These are phyloP conservation scores for Dryas alaskensis DNA, from an alignment of 306 rosid species.

Conservation along the genomic window DNA sequence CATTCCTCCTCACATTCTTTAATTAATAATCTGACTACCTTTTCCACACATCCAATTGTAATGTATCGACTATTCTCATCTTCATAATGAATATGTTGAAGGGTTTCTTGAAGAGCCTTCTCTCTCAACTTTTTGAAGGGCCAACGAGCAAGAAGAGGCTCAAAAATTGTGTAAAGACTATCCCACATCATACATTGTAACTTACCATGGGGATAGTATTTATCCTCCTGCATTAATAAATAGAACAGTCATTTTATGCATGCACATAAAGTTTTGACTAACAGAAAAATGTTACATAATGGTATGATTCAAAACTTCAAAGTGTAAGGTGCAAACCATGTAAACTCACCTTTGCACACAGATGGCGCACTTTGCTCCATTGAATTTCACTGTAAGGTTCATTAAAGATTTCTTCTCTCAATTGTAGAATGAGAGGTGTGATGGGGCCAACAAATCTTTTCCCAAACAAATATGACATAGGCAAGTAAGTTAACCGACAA, in stretches of 20 bases:
- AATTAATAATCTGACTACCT: slow-evolving; percentile 28
- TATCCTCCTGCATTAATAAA: slow-evolving; percentile 47
- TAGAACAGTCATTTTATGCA: no score
- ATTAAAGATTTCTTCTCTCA: slow-evolving; percentile 48
- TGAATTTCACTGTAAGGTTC: slow-evolving; percentile 45
- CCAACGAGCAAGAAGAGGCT: slow-evolving; percentile 74
- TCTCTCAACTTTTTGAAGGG: slow-evolving; percentile 61
- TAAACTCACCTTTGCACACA: slow-evolving; percentile 45
- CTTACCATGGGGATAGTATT: slow-evolving; percentile 55
- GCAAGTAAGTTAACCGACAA: slow-evolving; percentile 64
- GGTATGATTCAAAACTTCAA: background rate
- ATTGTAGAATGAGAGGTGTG: slow-evolving; percentile 58
- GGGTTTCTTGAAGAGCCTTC: slow-evolving; percentile 56
- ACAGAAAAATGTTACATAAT: background rate
- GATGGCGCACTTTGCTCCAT: slow-evolving; percentile 59
- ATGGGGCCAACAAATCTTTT: slow-evolving; percentile 64
- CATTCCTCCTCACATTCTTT: background rate
- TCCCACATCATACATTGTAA: slow-evolving; percentile 74
- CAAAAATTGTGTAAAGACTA: slow-evolving; percentile 44
- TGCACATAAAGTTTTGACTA: background rate
- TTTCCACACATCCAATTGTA: slow-evolving; percentile 58
- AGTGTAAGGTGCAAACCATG: background rate
- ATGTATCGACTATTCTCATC: slow-evolving; percentile 68
- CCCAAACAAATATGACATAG: slow-evolving; percentile 72
- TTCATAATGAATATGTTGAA: slow-evolving; percentile 78